phyloP scores from a whole-genome alignment of 176 grass and related monocot species.

The Avena atlantica region DNA sequence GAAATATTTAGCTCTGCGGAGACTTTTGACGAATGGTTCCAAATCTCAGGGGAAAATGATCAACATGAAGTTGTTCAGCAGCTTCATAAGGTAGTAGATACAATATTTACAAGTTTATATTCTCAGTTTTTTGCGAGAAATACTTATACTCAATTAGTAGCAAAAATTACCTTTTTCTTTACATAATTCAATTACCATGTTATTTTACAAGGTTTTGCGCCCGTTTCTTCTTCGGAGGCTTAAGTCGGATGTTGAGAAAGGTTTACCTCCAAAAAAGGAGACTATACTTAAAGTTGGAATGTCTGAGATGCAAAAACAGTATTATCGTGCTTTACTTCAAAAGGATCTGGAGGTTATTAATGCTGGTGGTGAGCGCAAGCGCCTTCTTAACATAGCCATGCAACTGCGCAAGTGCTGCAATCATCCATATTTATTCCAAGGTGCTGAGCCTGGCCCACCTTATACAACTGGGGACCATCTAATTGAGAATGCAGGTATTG shows the following conservation, averaged over 20 bases:
- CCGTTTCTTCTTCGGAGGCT: constrained; percentile 82
- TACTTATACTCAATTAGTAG: constrained; percentile 5
- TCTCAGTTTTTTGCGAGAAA: constrained; percentile 14
- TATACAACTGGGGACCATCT: constrained; percentile 88
- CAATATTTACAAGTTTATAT: neutral
- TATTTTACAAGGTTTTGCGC: constrained; percentile 69
- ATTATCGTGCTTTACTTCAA: constrained; percentile 76
- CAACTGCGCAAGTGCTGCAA: constrained; percentile 86
- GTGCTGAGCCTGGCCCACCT: constrained; percentile 79
- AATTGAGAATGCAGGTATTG: constrained; percentile 72
- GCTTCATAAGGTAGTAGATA: constrained; percentile 76
- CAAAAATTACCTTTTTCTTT: neutral
- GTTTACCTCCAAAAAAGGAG: constrained; percentile 76
- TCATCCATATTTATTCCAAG: constrained; percentile 88
- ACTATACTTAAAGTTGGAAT: constrained; percentile 86
- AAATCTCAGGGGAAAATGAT: constrained; percentile 85
- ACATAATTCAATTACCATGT: constrained; percentile 26
- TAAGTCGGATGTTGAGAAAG: constrained; percentile 85
- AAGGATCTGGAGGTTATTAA: constrained; percentile 85
- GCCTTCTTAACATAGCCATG: constrained; percentile 84
- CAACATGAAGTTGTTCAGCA: constrained; percentile 88
- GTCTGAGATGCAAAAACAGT: constrained; percentile 86
- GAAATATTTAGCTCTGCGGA: constrained; percentile 89
- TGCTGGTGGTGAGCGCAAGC: constrained; percentile 73
- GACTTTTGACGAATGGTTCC: constrained; percentile 84